Conservation (phyloP, 352 stramenopile genomes). For the Peronospora belbahrii region DNA sequence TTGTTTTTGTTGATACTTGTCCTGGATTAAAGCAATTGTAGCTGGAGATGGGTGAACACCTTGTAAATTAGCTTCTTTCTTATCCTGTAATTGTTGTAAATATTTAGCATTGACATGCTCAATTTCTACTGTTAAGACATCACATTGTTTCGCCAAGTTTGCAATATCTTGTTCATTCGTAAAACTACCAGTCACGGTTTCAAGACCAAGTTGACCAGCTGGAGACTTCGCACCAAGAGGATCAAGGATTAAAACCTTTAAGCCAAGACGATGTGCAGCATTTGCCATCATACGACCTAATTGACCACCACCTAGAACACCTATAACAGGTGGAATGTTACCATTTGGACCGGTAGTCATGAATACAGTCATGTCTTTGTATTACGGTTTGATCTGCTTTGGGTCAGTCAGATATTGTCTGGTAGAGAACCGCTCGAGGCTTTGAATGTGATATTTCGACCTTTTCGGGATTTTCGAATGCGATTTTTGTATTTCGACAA, state of each 20-base stretch:
- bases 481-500: no score
- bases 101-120: conserved; percentile 95
- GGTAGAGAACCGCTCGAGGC: no score
- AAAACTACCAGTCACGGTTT: conserved; percentile 75
- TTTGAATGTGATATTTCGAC: no score
- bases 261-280: conserved; percentile 90
- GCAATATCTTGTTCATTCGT: conserved; percentile 59
- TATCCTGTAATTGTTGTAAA: conserved; percentile 82
- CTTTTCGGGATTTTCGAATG: no score
- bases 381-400: no score
- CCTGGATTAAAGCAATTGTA: conserved; percentile 94
- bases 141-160: conserved; percentile 69
- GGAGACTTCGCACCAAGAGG: conserved; percentile 65
- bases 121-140: conserved; percentile 97
- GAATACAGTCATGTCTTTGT: conserved; percentile 38
- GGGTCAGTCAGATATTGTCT: no score
- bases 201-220: conserved; percentile 61
- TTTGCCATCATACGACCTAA: conserved; percentile 98
- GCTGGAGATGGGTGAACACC: conserved; percentile 77
- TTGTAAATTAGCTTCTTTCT: conserved; percentile 37
- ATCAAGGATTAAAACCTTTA: conserved; percentile 92
- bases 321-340: conserved; percentile 58
- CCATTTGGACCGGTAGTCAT: conserved; percentile 28
- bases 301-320: conserved; percentile 94
- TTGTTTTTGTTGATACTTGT: conserved; percentile 96